Base-by-base conservation (phyloP, 441 rosid species). In the Aleurites moluccanus region DNA sequence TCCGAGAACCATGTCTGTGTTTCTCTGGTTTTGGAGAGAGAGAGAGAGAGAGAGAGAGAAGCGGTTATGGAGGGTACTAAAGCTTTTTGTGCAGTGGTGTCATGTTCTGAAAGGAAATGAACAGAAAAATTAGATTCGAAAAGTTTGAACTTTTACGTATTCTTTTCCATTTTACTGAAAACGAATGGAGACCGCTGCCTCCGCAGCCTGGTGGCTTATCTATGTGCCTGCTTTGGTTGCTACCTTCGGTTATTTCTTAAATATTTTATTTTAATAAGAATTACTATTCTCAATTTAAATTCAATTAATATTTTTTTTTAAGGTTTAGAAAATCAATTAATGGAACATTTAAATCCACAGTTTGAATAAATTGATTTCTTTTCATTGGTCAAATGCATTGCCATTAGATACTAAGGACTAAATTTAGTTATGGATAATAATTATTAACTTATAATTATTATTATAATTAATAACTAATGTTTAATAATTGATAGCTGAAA, bases 1-100 rank as follows among this genome's bases (percentile, higher is more conserved):
- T 74, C 84, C 90, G 44, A 88, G 85, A 75, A 85, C 92, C 97
- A 92, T 16, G 33, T 59, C 59, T 52, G 23, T 55, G n/a, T 13
- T 16, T 44, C 57, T 21, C 21, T 27, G 1, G 15, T 1, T 30
- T 13, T 44, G 23, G 65, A 28, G 70, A 64, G n/a, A 63, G 18
- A 8, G 23, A 16, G 28, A 44, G 33, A 18, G 73, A 61, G 18
- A 35, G 70, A 69, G 28, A 61, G 18, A 35, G 70, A 69, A 23
- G 50, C 33, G 30, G 63, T 15, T 38, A 35, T 21, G 20, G 30
- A 69, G n/a, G 1, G 11, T 38, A 18, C 25, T 18, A n/a, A 10
- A 74, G 53, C 68, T 76, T 75, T 72, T 64, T 66, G 71, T 71
- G 56, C 52, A 25, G 80, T 35, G 42, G 42, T 60, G 69, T 79